Percentiles rank a stretch among this genome's conserved stretches.
Conservation (phyloP, 2,329 filamentous ascomycete genomes). For the Fusarium sp. region DNA sequence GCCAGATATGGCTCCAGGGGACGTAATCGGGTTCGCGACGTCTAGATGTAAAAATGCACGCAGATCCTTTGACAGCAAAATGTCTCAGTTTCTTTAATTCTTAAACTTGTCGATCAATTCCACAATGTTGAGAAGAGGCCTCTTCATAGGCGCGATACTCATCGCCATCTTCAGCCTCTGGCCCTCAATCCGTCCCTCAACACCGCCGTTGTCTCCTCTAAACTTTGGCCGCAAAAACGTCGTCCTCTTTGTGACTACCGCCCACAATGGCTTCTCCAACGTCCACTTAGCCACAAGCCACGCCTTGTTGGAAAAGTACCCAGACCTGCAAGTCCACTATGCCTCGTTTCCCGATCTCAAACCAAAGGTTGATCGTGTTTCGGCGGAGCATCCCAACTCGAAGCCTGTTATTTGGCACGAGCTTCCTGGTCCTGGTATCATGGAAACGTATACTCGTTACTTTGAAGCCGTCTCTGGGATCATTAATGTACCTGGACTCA, state of each 20-base stretch:
- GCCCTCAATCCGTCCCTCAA: background rate
- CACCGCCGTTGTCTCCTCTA: background rate
- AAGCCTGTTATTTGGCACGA: conserved; percentile 44
- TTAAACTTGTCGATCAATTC: background rate
- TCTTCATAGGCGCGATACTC: background rate
- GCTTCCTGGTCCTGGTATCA: conserved; percentile 26
- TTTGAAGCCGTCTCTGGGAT: conserved; percentile 26
- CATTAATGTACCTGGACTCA: conserved; percentile 36
- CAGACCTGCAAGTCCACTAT: conserved; percentile 50
- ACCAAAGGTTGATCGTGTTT: conserved; percentile 32
- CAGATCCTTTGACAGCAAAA: background rate
- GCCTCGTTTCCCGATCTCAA: conserved; percentile 46
- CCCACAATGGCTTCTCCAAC: conserved; percentile 51
- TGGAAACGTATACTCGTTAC: conserved; percentile 30
- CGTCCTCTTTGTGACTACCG: conserved; percentile 50
- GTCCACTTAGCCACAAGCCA: conserved; percentile 52
- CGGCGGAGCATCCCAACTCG: conserved; percentile 6
- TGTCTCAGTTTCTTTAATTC: background rate
- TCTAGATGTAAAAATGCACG: background rate
- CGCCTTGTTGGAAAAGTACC: conserved; percentile 48
- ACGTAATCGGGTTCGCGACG: background rate
- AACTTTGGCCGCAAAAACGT: conserved; percentile 43
- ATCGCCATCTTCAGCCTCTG: background rate
- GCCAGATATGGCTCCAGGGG: background rate
- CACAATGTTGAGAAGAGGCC: background rate